phyloP scores from a whole-genome alignment of 2,329 filamentous ascomycete species.

The Ophiostoma triangulosporum region DNA sequence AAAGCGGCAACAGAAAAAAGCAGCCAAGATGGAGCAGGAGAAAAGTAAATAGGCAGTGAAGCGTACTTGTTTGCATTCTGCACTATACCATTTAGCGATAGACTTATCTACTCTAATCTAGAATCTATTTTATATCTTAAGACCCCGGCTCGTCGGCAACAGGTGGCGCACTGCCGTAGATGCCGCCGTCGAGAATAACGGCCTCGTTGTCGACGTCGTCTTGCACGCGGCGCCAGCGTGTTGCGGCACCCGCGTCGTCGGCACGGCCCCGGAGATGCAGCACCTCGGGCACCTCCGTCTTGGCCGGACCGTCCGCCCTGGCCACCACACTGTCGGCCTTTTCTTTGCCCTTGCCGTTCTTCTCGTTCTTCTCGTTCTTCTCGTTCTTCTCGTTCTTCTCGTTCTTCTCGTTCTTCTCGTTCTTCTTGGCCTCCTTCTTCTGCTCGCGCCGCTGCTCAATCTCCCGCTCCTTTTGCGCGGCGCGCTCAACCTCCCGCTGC shows the following conservation, averaged over 20 bases:
- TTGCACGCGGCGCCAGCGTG: slow-evolving; percentile 46
- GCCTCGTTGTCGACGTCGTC: slow-evolving; percentile 46
- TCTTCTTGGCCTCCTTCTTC: neutral
- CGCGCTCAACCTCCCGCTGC: slow-evolving; percentile 7
- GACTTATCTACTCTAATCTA: neutral
- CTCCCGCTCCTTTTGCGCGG: neutral
- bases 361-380: neutral
- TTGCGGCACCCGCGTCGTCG: slow-evolving; percentile 21
- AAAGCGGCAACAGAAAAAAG: neutral
- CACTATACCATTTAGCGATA: neutral
- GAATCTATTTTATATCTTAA: neutral
- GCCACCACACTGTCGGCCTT: neutral
- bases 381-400: neutral
- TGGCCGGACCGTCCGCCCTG: neutral
- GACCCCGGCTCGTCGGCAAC: slow-evolving; percentile 4
- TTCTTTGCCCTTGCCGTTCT: neutral
- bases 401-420: neutral
- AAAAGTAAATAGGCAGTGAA: neutral
- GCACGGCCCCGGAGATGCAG: slow-evolving; percentile 26
- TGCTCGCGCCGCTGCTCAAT: slow-evolving; percentile 13
- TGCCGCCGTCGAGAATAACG: slow-evolving; percentile 44
- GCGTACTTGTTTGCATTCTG: neutral
- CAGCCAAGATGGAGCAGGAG: neutral
- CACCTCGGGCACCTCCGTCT: neutral
- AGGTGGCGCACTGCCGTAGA: slow-evolving; percentile 22